These are phyloP conservation scores for Canariomyces notabilis DNA, from an alignment of 2,329 filamentous ascomycete species.

Conservation along the genomic window DNA sequence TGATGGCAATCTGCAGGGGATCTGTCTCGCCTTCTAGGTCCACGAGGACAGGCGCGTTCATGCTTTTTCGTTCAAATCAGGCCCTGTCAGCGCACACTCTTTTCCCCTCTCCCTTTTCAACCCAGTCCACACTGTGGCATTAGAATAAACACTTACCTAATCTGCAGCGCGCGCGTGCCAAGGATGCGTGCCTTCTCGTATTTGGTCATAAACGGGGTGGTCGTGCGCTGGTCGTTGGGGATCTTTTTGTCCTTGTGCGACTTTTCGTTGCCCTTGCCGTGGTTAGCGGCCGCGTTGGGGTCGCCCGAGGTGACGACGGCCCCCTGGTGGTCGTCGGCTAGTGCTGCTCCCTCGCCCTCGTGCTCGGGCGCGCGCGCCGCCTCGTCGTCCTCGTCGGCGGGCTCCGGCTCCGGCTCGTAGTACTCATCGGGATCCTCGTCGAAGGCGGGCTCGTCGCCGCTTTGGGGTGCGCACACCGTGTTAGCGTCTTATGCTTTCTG, in stretches of 20 bases:
- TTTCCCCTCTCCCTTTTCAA: no score
- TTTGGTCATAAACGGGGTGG: slow-evolving; percentile 99
- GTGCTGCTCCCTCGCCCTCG: slow-evolving; percentile 50
- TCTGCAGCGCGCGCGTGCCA: slow-evolving; percentile 89
- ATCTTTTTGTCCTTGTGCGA: slow-evolving; percentile 79
- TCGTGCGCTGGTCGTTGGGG: slow-evolving; percentile 77
- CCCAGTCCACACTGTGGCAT: no score
- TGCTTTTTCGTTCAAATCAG: slow-evolving; percentile 48
- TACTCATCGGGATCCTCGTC: slow-evolving; percentile 62
- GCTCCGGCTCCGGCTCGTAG: slow-evolving; percentile 53
- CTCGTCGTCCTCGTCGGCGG: slow-evolving; percentile 49
- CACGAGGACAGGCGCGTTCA: slow-evolving; percentile 95
- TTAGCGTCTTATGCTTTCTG: no score
- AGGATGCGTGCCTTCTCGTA: slow-evolving; percentile 93
- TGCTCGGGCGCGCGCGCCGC: slow-evolving; percentile 49
- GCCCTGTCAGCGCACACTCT: no score
- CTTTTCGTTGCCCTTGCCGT: slow-evolving; percentile 49
- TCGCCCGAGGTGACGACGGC: slow-evolving; percentile 55
- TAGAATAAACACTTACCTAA: slow-evolving; percentile 84
- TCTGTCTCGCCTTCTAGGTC: slow-evolving; percentile 97
- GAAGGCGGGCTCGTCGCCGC: slow-evolving; percentile 66
- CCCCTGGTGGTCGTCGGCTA: no score
- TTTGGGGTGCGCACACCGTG: no score
- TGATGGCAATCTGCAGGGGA: slow-evolving; percentile 93
- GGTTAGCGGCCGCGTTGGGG: slow-evolving; percentile 53